phyloP scores from a whole-genome alignment of 257 asterid species.

The Solanum virginianum region DNA sequence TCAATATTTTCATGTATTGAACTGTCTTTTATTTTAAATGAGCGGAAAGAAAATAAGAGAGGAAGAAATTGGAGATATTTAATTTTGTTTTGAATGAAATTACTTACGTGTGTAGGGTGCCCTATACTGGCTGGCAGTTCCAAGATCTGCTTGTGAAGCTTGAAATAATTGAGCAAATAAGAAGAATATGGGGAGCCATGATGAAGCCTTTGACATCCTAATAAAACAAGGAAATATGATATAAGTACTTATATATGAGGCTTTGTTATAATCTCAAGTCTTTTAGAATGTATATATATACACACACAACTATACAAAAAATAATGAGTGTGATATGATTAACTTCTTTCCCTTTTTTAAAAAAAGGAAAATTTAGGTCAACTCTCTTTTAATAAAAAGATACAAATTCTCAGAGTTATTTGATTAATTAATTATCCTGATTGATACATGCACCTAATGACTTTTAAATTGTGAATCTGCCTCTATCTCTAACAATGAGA shows the following conservation, averaged over 20 bases:
- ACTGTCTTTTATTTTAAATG: neutral
- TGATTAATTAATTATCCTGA: neutral
- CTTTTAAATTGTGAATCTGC: neutral
- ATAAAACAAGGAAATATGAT: neutral
- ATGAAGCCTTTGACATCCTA: neutral
- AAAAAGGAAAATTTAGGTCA: neutral
- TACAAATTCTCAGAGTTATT: neutral
- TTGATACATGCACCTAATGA: neutral
- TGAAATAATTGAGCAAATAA: neutral
- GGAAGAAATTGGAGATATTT: neutral
- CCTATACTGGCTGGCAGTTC: constrained; percentile 40
- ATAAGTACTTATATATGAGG: neutral
- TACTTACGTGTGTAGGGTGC: constrained; percentile 70
- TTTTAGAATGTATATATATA: neutral
- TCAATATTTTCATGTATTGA: neutral
- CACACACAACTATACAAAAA: neutral
- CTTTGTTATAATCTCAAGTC: neutral
- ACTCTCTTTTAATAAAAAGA: neutral
- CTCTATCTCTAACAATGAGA: neutral
- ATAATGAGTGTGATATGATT: neutral
- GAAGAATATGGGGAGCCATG: constrained; percentile 7
- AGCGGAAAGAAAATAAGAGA: neutral
- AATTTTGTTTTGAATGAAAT: neutral
- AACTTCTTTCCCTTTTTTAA: neutral
- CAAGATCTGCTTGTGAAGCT: constrained; percentile 39